phyloP scores from a whole-genome alignment of 495 filamentous ascomycete species.

The Xylaria palmicola region DNA sequence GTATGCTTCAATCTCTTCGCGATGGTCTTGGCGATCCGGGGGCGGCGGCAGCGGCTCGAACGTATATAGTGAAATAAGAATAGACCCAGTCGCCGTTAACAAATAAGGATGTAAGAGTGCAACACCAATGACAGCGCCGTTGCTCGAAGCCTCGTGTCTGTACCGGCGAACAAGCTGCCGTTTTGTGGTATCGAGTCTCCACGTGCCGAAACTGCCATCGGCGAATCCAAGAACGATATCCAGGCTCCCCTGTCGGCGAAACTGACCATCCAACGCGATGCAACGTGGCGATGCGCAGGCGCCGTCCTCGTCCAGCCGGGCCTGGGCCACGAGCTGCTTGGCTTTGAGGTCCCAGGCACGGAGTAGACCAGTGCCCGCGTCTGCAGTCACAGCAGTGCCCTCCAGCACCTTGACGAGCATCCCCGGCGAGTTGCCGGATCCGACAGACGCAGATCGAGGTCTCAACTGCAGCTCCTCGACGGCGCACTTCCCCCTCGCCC shows the following conservation, averaged over 20 bases:
- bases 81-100: conserved; percentile 70
- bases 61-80: conserved; percentile 72
- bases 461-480: conserved; percentile 72
- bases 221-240: conserved; percentile 71
- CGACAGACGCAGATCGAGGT: conserved; percentile 15
- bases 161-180: conserved; percentile 49
- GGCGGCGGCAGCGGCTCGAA: conserved; percentile 40
- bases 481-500: conserved; percentile 78
- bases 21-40: background rate
- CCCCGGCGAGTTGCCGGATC: conserved; percentile 21
- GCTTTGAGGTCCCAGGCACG: conserved; percentile 74
- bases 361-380: conserved; percentile 64
- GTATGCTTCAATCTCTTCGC: background rate
- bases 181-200: conserved; percentile 52
- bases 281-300: conserved; percentile 56
- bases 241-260: conserved; percentile 35
- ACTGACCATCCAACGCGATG: conserved; percentile 59
- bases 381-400: conserved; percentile 76
- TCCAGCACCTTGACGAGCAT: conserved; percentile 70
- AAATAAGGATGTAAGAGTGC: conserved; percentile 75
- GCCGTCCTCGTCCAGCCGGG: conserved; percentile 27
- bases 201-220: conserved; percentile 72
- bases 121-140: conserved; percentile 70
- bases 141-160: conserved; percentile 53
- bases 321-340: conserved; percentile 53